These are phyloP conservation scores for Lichtheimia ramosa DNA, from an alignment of 371 early-diverging fungal species.

Conservation along the genomic window DNA sequence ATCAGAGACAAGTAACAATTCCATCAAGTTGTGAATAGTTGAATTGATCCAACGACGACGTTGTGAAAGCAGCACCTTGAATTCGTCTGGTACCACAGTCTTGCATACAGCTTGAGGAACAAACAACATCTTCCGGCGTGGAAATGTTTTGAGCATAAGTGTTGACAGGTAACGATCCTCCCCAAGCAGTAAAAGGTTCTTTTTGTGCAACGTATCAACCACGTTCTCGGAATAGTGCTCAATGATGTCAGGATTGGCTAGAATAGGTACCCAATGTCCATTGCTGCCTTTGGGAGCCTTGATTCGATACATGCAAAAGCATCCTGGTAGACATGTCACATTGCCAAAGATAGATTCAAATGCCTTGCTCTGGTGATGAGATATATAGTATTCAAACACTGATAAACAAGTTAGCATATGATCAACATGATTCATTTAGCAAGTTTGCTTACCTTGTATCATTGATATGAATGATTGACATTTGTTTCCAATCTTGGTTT, in stretches of 20 bases:
- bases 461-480: constrained; percentile 81
- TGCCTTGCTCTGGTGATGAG: constrained; percentile 91
- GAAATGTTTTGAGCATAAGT: constrained; percentile 90
- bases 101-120: constrained; percentile 88
- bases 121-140: constrained; percentile 88
- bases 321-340: constrained; percentile 96
- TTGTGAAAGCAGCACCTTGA: constrained; percentile 79
- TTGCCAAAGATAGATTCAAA: constrained; percentile 96
- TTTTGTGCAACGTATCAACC: constrained; percentile 94
- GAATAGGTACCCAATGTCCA: constrained; percentile 77
- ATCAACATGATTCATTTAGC: constrained; percentile 62
- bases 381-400: constrained; percentile 96
- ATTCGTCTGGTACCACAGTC: constrained; percentile 83
- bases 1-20: constrained; percentile 78
- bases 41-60: constrained; percentile 69
- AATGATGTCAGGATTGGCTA: constrained; percentile 87
- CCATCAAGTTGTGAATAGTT: constrained; percentile 74
- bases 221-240: constrained; percentile 87
- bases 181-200: constrained; percentile 91
- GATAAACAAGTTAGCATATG: constrained; percentile 38
- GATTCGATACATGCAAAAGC: constrained; percentile 96
- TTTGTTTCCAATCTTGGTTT: constrained; percentile 90
- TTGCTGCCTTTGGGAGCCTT: constrained; percentile 77
- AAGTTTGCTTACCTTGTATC: constrained; percentile 71
- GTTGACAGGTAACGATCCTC: constrained; percentile 97